These are phyloP conservation scores for Aspergillus sclerotiicarbonarius DNA, from an alignment of 495 filamentous ascomycete species.

Conservation along the genomic window DNA sequence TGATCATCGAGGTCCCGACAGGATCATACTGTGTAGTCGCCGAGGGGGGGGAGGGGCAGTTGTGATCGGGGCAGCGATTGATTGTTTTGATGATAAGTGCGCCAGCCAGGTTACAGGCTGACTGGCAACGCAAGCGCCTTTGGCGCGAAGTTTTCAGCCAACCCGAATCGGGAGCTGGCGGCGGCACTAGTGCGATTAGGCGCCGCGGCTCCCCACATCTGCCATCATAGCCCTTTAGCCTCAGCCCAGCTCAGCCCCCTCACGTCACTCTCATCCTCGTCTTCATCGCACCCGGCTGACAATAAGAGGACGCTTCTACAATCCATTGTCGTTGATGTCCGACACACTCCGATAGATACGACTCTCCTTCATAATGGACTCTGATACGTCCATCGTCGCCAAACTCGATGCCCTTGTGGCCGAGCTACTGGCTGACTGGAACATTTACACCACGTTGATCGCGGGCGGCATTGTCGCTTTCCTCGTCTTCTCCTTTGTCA, in stretches of 20 bases:
- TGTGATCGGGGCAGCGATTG: background rate
- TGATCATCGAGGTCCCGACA: background rate
- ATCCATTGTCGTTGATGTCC: background rate
- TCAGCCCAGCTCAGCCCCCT: constrained; percentile 8
- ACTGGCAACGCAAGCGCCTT: constrained; percentile 23
- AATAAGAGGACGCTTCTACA: background rate
- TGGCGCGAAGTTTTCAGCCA: constrained; percentile 17
- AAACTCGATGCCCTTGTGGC: constrained; percentile 68
- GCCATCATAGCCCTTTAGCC: background rate
- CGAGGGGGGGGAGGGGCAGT: background rate
- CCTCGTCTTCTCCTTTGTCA: constrained; percentile 61
- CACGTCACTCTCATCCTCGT: constrained; percentile 7
- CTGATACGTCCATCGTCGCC: constrained; percentile 50
- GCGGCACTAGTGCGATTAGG: background rate
- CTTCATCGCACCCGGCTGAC: background rate
- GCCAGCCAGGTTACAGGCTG: background rate
- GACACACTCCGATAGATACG: background rate
- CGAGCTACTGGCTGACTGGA: constrained; percentile 73
- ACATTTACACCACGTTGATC: constrained; percentile 66
- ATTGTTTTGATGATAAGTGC: constrained; percentile 22
- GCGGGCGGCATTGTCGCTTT: constrained; percentile 57
- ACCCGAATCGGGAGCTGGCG: constrained; percentile 7
- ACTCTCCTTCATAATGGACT: constrained; percentile 39
- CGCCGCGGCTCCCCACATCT: constrained; percentile 16
- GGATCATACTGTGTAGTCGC: constrained; percentile 3